Evolutionary conservation across 2,329 filamentous ascomycete species (phyloP).

Genomic region (Cladosporium sphaerospermum): DNA sequence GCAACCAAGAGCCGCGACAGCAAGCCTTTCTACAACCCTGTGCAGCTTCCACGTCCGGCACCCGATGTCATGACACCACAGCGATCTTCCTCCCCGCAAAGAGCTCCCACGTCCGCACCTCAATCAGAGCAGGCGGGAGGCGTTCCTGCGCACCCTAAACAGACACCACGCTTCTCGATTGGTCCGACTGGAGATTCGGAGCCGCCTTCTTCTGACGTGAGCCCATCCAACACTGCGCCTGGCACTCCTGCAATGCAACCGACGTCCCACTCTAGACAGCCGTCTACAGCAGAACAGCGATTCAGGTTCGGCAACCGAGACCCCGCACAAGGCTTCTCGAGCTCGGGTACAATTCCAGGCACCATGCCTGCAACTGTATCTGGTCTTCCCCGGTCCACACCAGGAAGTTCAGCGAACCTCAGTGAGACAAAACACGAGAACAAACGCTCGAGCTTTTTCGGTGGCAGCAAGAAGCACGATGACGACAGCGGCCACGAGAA

Average conservation of each 20-base stretch:
- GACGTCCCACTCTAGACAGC: neutral
- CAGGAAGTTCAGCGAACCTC: conserved; percentile 26
- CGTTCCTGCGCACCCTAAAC: conserved; percentile 42
- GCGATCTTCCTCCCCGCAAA: conserved; percentile 34
- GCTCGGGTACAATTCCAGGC: conserved; percentile 35
- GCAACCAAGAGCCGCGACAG: conserved; percentile 29
- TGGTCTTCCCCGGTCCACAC: conserved; percentile 41
- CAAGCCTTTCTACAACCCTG: conserved; percentile 26
- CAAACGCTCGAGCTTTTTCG: conserved; percentile 51
- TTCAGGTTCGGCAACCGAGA: conserved; percentile 80
- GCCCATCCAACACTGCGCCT: conserved; percentile 50
- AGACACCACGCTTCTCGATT: conserved; percentile 50
- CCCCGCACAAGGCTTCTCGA: conserved; percentile 47
- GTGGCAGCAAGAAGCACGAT: conserved; percentile 48
- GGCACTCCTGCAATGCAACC: conserved; percentile 46
- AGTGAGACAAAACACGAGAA: conserved; percentile 33
- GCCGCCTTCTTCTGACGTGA: conserved; percentile 51
- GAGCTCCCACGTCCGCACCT: conserved; percentile 20
- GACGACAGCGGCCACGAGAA: conserved; percentile 31
- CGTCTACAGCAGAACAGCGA: conserved; percentile 34
- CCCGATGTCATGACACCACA: conserved; percentile 61
- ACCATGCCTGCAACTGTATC: conserved; percentile 12
- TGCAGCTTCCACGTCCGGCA: conserved; percentile 31
- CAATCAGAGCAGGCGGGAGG: conserved; percentile 24
- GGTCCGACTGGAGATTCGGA: conserved; percentile 51